Base-by-base conservation (phyloP, 768 basidiomycete species). In the Podaxis sp. region DNA sequence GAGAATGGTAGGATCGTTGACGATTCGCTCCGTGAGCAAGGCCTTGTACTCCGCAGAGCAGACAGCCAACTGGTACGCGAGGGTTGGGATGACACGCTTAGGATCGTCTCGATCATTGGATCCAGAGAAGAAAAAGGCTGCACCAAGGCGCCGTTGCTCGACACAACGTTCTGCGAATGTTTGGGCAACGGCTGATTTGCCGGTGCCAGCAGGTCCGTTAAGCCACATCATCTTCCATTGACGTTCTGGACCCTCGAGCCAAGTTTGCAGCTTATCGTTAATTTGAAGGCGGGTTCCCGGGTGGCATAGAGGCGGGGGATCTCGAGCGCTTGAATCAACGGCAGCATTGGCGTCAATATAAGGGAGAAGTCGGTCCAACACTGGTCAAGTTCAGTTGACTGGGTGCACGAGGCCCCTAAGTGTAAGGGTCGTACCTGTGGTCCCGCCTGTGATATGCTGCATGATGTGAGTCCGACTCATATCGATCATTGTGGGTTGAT, bases 171-270 rank as follows among this genome's bases (percentile, higher is more conserved):
- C 33, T 38, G 53, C 54, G 15, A 62, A 49, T 4, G 61, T 56
- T 46, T 55, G 27, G 3, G 61, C 38, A 8, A 62, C 38, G 4
- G 61, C 43, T 17, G 61, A 55, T 29, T 62, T 62, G 13, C 61
- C 61, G 24, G 54, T 55, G 17, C 61, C 54, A 11, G 61, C 54
- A 38, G 55, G 54, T 5, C 61, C 61, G 53, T 11, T 29, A 24
- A 62, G 43, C 61, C 61, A 62, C n/a, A 62, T 47, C n/a, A 54
- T 55, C 8, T 56, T 59, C 51, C 51, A 52, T 27, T 33, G 24
- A 8, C 51, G 51, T 0, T 27, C 15, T 8, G 25, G 27, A 25
- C 12, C 27, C 4, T 29, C 33, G 9, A 27, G 27, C 51, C 51
- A 52, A 8, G 25, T 33, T 7, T 29, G 11, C 3, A 52, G 15